Evolutionary conservation across 2,329 filamentous ascomycete species (phyloP).

Genomic region (Ophiostoma quercus): DNA sequence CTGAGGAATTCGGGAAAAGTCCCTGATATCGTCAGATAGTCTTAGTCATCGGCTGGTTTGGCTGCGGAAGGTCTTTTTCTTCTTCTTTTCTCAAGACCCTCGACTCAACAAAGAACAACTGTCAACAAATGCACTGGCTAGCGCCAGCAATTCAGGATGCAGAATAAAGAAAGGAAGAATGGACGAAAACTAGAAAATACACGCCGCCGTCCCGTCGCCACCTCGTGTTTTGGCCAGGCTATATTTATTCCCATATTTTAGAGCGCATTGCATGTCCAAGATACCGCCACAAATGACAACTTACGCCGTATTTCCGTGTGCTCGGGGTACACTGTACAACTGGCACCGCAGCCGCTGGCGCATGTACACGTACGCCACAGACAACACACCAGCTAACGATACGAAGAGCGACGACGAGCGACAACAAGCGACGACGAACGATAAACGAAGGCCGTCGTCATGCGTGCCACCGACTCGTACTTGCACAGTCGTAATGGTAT

Average conservation of each 20-base stretch:
- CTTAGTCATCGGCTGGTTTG: not conserved
- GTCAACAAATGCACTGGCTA: not conserved
- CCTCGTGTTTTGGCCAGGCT: not conserved
- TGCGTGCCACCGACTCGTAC: not conserved
- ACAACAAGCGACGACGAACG: not conserved
- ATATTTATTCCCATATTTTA: not conserved
- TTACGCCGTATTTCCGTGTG: not conserved
- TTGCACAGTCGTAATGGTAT: not conserved
- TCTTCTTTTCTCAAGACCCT: not conserved
- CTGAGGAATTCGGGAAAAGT: not conserved
- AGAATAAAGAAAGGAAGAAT: not conserved
- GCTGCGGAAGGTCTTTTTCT: not conserved
- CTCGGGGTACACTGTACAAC: not conserved
- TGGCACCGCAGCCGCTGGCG: not conserved
- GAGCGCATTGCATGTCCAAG: not conserved
- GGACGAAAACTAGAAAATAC: not conserved
- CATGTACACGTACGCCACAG: not conserved
- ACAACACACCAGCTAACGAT: not conserved
- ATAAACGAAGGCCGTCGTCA: not conserved
- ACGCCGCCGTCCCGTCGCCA: not conserved
- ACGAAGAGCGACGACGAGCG: not conserved
- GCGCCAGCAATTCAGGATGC: not conserved
- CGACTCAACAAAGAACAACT: not conserved
- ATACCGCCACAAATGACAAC: not conserved
- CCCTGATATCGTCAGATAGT: not conserved